phyloP scores from a whole-genome alignment of 257 asterid genomes.

The Schizonepeta tenuifolia region DNA sequence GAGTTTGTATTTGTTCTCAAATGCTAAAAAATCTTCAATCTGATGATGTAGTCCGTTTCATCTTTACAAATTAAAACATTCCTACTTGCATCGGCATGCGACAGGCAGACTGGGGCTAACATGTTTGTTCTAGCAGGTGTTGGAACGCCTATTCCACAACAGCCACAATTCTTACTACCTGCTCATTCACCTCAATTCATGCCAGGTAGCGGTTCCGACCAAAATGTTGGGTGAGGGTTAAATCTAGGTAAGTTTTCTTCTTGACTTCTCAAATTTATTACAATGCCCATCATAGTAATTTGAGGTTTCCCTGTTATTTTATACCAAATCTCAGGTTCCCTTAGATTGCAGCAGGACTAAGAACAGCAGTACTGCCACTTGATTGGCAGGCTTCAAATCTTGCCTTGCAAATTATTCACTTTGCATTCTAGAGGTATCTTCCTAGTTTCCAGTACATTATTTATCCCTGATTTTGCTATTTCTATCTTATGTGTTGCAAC shows the following conservation, averaged over 20 bases:
- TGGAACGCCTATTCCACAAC: conserved; percentile 73
- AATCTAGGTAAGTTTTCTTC: conserved; percentile 49
- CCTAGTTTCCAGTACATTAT: not conserved
- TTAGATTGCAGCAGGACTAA: conserved; percentile 99
- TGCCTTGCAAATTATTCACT: conserved; percentile 90
- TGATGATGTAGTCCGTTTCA: not conserved
- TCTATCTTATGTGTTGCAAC: not conserved
- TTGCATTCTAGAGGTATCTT: conserved; percentile 92
- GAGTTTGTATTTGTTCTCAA: not conserved
- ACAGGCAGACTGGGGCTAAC: conserved; percentile 34
- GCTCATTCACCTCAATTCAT: conserved; percentile 85
- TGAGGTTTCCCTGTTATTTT: not conserved
- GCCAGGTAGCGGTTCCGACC: conserved; percentile 89
- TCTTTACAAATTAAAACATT: not conserved
- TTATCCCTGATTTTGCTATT: not conserved
- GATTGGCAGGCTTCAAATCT: conserved; percentile 95
- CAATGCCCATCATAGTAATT: not conserved
- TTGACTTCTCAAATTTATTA: conserved; percentile 5
- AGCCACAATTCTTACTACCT: conserved; percentile 80
- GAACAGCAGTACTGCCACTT: conserved; percentile 92
- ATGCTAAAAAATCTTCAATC: not conserved
- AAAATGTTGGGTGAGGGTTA: conserved; percentile 89
- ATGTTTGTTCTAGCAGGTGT: conserved; percentile 59
- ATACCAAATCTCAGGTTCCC: conserved; percentile 57
- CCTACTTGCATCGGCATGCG: not conserved